Conservation (phyloP, 495 filamentous ascomycete genomes). For the Xylaria acuta region DNA sequence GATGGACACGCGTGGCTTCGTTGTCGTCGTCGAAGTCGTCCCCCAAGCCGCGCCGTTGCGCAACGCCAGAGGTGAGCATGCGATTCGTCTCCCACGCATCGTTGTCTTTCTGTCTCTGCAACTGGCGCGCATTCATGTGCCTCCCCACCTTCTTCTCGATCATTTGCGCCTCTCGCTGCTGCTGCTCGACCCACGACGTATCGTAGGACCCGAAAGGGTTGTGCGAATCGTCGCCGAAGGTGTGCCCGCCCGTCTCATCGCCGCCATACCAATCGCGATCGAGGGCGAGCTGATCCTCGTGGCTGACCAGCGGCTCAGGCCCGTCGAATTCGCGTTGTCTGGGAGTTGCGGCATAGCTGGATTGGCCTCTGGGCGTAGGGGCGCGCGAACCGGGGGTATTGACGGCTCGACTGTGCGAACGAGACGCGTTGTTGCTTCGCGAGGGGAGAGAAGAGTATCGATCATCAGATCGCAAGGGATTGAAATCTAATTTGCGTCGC, state of each 20-base stretch:
- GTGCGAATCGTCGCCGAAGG: constrained; percentile 77
- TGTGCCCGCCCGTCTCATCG: constrained; percentile 73
- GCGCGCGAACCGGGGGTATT: constrained; percentile 44
- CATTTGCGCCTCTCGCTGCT: constrained; percentile 73
- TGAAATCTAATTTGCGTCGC: constrained; percentile 66
- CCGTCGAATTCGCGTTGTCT: constrained; percentile 60
- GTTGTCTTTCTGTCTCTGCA: constrained; percentile 89
- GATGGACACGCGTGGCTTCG: constrained; percentile 86
- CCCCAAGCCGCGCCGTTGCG: constrained; percentile 82
- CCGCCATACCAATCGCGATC: constrained; percentile 88
- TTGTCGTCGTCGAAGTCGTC: constrained; percentile 89
- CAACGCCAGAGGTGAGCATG: constrained; percentile 96
- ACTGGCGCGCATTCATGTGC: constrained; percentile 70
- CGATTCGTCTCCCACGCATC: constrained; percentile 99
- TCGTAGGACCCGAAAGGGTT: constrained; percentile 66
- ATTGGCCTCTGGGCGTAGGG: constrained; percentile 57
- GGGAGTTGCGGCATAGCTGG: constrained; percentile 55
- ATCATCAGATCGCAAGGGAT: constrained; percentile 60
- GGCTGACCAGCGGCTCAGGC: constrained; percentile 55
- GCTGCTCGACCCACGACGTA: constrained; percentile 67
- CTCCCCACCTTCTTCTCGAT: constrained; percentile 76
- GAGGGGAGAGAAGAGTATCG: constrained; percentile 64
- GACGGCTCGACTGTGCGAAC: constrained; percentile 43
- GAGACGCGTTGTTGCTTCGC: constrained; percentile 45
- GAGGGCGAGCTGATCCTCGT: constrained; percentile 64